Percentiles rank a stretch among this genome's conserved stretches.
Conservation (phyloP, 2,329 filamentous ascomycete genomes). For the Fusarium bulbicola region DNA sequence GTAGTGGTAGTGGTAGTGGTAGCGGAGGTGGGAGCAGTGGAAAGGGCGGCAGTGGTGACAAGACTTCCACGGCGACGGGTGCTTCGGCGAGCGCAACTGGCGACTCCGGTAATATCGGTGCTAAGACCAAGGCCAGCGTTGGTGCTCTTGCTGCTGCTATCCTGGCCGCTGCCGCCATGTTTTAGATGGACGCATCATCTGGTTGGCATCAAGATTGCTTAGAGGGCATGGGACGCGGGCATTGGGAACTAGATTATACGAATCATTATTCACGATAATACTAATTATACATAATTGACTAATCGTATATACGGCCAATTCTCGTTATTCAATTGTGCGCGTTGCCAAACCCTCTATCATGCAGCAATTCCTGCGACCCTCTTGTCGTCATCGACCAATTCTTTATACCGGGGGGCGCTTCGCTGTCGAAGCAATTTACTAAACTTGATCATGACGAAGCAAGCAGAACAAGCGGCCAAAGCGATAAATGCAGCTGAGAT, state of each 20-base stretch:
- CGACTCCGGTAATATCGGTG: constrained; percentile 11
- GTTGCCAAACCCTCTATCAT: neutral
- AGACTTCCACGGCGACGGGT: constrained; percentile 3
- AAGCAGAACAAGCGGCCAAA: constrained; percentile 50
- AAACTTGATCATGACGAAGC: constrained; percentile 58
- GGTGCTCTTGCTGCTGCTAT: constrained; percentile 18
- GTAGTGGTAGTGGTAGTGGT: neutral
- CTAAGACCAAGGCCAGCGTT: constrained; percentile 5
- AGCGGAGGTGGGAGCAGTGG: neutral
- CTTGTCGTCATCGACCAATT: constrained; percentile 21
- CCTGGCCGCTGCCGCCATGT: constrained; percentile 2
- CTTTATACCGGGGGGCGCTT: constrained; percentile 23
- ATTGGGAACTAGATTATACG: neutral
- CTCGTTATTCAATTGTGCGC: neutral
- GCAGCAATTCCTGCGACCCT: neutral
- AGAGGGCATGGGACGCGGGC: neutral
- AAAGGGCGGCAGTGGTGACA: neutral
- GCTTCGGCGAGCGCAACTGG: constrained; percentile 12
- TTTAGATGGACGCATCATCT: neutral
- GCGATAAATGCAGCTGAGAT: constrained; percentile 53
- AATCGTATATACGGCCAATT: neutral
- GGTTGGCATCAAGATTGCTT: neutral
- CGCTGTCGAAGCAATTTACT: constrained; percentile 47
- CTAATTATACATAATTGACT: constrained; percentile 2
- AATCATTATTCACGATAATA: constrained; percentile 4